Conservation (phyloP, 768 basidiomycete genomes). For the Candolleomyces efflorescens region DNA sequence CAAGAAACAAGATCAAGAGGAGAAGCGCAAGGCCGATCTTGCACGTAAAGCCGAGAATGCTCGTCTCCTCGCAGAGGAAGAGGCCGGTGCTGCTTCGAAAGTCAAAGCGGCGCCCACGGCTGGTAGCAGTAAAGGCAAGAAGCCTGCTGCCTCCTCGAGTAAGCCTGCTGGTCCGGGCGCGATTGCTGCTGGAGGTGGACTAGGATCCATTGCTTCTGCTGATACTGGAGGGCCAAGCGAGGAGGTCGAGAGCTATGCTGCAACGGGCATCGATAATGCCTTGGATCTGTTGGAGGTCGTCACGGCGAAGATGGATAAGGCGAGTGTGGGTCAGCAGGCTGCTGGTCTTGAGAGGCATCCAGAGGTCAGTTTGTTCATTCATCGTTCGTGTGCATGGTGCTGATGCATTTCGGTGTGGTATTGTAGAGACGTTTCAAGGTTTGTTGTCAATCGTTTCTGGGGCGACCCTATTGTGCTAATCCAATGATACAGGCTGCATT, state of each 20-base stretch:
- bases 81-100: constrained; percentile 55
- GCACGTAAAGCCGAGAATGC: constrained; percentile 87
- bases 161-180: constrained; percentile 84
- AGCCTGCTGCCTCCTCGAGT: neutral
- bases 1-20: constrained; percentile 68
- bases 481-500: constrained; percentile 60
- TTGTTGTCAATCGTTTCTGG: constrained; percentile 8
- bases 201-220: constrained; percentile 19
- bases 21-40: constrained; percentile 74
- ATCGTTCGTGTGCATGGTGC: constrained; percentile 3
- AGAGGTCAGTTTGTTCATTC: constrained; percentile 57
- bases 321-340: constrained; percentile 82
- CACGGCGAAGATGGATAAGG: constrained; percentile 91
- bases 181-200: constrained; percentile 68
- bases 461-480: neutral
- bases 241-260: constrained; percentile 65
- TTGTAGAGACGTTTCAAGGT: constrained; percentile 86
- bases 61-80: constrained; percentile 84
- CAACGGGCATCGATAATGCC: constrained; percentile 89
- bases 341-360: constrained; percentile 87
- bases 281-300: constrained; percentile 86
- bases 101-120: constrained; percentile 64
- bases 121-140: constrained; percentile 50
- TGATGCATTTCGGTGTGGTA: constrained; percentile 9
- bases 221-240: constrained; percentile 27